Conservation (phyloP, 2,329 filamentous ascomycete genomes). For the Fragosphaeria purpurea region DNA sequence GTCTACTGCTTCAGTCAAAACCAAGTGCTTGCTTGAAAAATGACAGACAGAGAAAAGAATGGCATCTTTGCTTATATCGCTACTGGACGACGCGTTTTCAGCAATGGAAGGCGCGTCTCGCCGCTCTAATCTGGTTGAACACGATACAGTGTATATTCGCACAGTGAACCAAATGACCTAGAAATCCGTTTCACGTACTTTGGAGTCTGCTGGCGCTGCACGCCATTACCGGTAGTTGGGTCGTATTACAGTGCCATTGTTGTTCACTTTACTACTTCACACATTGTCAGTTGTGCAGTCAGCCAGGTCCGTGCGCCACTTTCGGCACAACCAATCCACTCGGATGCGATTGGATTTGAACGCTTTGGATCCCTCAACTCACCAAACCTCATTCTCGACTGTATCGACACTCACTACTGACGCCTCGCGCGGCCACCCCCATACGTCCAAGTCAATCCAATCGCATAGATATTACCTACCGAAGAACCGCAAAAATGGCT, state of each 20-base stretch:
- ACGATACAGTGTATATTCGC: neutral
- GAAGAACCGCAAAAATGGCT: slow-evolving; percentile 27
- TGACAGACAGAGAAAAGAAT: too few relatives aligned
- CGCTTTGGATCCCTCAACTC: too few relatives aligned
- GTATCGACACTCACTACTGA: neutral
- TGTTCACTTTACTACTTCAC: too few relatives aligned
- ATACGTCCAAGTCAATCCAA: neutral
- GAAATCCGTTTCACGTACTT: neutral
- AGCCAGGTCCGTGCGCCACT: neutral
- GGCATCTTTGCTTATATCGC: too few relatives aligned
- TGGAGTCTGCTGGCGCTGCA: too few relatives aligned
- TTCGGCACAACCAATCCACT: slow-evolving; percentile 11
- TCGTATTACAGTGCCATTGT: too few relatives aligned
- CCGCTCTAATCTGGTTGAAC: neutral
- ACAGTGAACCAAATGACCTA: neutral
- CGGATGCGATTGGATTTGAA: slow-evolving; percentile 8
- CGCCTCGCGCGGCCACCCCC: too few relatives aligned
- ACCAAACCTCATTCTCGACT: too few relatives aligned
- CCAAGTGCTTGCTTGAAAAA: too few relatives aligned
- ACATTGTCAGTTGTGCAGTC: neutral
- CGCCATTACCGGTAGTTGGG: too few relatives aligned
- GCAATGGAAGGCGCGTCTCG: slow-evolving; percentile 3
- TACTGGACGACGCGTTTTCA: slow-evolving; percentile 5
- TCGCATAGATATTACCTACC: neutral
- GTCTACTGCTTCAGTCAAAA: too few relatives aligned